Base-by-base conservation (phyloP, 1,139 yeast genomes). In the Geotrichum cucujoidarum region DNA sequence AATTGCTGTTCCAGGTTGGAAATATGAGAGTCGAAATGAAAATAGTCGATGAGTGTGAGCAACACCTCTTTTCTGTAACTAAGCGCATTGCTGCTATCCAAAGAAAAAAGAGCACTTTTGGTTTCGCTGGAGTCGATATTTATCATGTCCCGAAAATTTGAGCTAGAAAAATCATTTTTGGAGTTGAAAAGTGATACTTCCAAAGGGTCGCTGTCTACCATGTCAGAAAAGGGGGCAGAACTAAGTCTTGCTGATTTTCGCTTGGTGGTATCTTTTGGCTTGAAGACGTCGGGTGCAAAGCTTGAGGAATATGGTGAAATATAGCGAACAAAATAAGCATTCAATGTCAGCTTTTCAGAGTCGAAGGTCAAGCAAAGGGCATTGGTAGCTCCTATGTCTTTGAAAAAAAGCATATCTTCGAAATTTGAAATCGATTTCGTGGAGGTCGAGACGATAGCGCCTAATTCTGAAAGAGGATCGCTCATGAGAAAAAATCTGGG, bases 391-490 rank as follows among this genome's bases (percentile, higher is more conserved):
- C 45, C 34, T 10, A 51, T 32, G 29, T 45, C 43, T 0, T 60
- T 60, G 40, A 67, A 59, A 39, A 57, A 58, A 4, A 64, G 43
- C 37, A 86, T 61, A 47, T 74, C 76, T 59, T 86, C 95, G 39
- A 71, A 68, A 1, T 76, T 66, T 0, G 83, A 73, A 11, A 87
- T 76, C 1, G 81, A 77, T 0, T 88, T 76, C 0, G 85, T 81
- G 0, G 92, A 80, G 0, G 89, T 80, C 0, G 92, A 78, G 0
- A 81, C 77, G 2, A 86, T 77, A 4, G 77, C 68, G 1, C 90
- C 82, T 44, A 83, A 70, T 20, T 85, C 90, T 3, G 78, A 78
- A 42, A 82, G 68, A 1, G 95, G 90, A 57, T 83, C 90, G 0
- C 77, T 74, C 55, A 86, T 65, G 0, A 88, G 75, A 52, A 83